Conservation (phyloP, 31 red algal genomes). For the Odonthalia washingtoniensis region DNA sequence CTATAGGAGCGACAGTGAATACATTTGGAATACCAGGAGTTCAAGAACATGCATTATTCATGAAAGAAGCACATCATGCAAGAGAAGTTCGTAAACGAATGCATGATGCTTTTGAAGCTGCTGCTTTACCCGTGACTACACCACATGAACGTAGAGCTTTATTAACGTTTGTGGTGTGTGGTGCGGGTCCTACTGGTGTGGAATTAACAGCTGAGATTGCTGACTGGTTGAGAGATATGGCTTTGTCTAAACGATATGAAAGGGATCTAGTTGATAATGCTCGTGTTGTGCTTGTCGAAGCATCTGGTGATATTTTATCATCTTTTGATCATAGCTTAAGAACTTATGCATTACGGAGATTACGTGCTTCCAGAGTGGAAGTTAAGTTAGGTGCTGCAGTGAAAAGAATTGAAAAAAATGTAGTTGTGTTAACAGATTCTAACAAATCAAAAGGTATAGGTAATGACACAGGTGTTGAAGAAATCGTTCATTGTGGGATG, state of each 20-base stretch:
- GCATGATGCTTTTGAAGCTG: conserved; percentile 66
- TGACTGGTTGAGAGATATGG: conserved; percentile 22
- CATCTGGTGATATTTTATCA: background rate
- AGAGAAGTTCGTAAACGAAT: background rate
- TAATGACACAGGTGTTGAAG: background rate
- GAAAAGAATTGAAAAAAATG: background rate
- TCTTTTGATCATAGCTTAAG: background rate
- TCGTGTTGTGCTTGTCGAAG: background rate
- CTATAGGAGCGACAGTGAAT: background rate
- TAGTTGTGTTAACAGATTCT: background rate
- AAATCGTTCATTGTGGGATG: background rate
- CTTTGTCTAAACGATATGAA: background rate
- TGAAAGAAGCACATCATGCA: background rate
- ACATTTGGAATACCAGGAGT: background rate
- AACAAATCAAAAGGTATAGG: background rate
- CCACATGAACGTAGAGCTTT: conserved; percentile 70
- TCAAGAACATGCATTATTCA: background rate
- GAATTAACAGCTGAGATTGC: conserved; percentile 77
- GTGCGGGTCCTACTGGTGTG: conserved; percentile 88
- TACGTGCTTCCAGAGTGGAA: background rate
- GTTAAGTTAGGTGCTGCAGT: background rate
- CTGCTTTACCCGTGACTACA: conserved; percentile 77
- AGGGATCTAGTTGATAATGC: background rate
- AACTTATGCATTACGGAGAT: background rate
- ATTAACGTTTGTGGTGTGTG: conserved; percentile 84